A percentile compares a stretch with the other conserved stretches of the same genome.
Evolutionary conservation across 176 grass and related monocot genomes (phyloP).

Genomic region (Raddia distichophylla): DNA sequence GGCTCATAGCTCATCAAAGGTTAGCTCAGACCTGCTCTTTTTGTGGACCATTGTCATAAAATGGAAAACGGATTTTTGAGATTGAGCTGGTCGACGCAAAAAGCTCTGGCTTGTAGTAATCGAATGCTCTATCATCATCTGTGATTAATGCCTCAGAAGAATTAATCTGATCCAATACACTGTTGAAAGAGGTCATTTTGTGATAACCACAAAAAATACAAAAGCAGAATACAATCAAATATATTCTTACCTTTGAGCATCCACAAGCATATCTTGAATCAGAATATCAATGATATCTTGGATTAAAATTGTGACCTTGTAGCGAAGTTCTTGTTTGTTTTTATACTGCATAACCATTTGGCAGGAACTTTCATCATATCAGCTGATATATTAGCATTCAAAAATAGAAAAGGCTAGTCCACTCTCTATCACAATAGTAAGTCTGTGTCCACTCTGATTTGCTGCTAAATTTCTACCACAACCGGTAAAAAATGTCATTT

Average conservation of each 20-base stretch:
- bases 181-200: slow-evolving; percentile 45
- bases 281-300: slow-evolving; percentile 94
- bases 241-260: slow-evolving; percentile 70
- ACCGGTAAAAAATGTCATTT: too few species aligned
- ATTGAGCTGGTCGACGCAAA: slow-evolving; percentile 64
- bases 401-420: slow-evolving; percentile 1
- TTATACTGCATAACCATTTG: slow-evolving; percentile 56
- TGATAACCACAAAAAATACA: slow-evolving; percentile 24
- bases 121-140: slow-evolving; percentile 49
- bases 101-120: slow-evolving; percentile 69
- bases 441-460: not conserved
- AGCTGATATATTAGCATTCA: slow-evolving; percentile 12
- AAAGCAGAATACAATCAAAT: slow-evolving; percentile 28
- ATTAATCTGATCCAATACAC: slow-evolving; percentile 74
- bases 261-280: slow-evolving; percentile 85
- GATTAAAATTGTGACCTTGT: slow-evolving; percentile 79
- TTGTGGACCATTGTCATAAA: slow-evolving; percentile 52
- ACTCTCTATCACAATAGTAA: slow-evolving; percentile 11
- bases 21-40: slow-evolving; percentile 74
- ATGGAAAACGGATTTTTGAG: slow-evolving; percentile 64
- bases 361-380: slow-evolving; percentile 26
- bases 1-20: slow-evolving; percentile 31
- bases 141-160: slow-evolving; percentile 48
- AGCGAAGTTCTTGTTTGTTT: slow-evolving; percentile 62
- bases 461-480: not conserved